Evolutionary conservation across 352 stramenopile genomes (phyloP).

Genomic region (Phytophthora tentaculata): DNA sequence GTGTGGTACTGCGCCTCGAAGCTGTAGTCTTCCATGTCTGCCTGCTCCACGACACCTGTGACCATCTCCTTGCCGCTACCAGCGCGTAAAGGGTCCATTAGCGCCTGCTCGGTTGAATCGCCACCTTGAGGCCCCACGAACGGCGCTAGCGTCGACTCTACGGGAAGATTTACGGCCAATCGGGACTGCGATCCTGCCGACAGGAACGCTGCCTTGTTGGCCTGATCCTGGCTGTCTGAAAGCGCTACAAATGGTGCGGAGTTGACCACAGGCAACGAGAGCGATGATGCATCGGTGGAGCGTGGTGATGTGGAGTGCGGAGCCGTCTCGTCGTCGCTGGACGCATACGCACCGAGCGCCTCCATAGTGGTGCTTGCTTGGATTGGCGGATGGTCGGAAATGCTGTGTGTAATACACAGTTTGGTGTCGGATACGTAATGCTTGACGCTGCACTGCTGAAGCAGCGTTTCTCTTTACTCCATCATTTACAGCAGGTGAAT

Average conservation of each 20-base stretch:
- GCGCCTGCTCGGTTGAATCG: constrained; percentile 6
- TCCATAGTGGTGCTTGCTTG: constrained; percentile 40
- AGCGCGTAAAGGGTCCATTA: constrained; percentile 39
- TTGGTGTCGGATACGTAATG: constrained; percentile 1
- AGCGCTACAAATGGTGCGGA: constrained; percentile 54
- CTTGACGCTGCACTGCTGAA: constrained; percentile 18
- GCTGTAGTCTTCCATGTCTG: constrained; percentile 75
- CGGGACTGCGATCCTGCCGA: constrained; percentile 43
- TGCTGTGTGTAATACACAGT: neutral
- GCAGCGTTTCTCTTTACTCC: neutral
- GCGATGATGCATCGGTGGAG: constrained; percentile 18
- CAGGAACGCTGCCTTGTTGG: constrained; percentile 47
- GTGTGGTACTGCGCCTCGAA: constrained; percentile 87
- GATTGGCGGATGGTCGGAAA: constrained; percentile 2
- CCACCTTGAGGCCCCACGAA: constrained; percentile 47
- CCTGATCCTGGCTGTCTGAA: constrained; percentile 35
- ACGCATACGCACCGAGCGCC: constrained; percentile 52
- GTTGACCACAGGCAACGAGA: constrained; percentile 54
- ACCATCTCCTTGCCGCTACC: constrained; percentile 77
- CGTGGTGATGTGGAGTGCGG: neutral
- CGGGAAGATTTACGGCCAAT: constrained; percentile 66
- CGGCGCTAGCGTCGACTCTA: constrained; percentile 68
- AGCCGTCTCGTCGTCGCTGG: constrained; percentile 51
- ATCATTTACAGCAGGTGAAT: constrained; percentile 5
- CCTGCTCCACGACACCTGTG: constrained; percentile 77